phyloP scores from a whole-genome alignment of 768 basidiomycete species.

The Fomitopsis serialis region DNA sequence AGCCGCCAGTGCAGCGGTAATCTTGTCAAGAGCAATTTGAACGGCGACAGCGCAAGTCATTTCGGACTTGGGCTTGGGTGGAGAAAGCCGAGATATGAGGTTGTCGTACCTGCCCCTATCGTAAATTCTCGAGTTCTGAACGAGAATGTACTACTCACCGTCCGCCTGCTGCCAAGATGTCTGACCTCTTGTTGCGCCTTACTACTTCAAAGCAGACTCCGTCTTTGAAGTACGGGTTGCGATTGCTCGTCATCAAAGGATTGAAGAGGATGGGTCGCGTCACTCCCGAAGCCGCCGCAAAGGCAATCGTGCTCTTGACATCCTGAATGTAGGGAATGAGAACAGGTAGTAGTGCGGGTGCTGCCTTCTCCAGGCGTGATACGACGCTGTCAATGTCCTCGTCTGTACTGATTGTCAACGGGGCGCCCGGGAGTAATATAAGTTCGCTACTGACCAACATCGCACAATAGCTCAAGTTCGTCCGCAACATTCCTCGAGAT shows the following conservation, averaged over 20 bases:
- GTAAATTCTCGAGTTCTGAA: too few species aligned
- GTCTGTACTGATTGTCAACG: slow-evolving; percentile 32
- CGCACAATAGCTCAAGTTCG: slow-evolving; percentile 66
- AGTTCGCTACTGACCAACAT: slow-evolving; percentile 42
- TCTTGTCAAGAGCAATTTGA: slow-evolving; percentile 77
- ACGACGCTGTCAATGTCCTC: slow-evolving; percentile 57
- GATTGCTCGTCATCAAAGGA: slow-evolving; percentile 68
- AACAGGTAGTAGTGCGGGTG: slow-evolving; percentile 43
- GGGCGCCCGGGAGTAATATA: neutral
- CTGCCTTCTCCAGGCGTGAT: slow-evolving; percentile 52
- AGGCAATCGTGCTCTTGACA: slow-evolving; percentile 56
- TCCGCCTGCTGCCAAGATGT: slow-evolving; percentile 78
- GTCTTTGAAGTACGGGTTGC: slow-evolving; percentile 61
- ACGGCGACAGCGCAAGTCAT: slow-evolving; percentile 63
- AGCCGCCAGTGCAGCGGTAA: slow-evolving; percentile 60
- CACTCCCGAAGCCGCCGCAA: slow-evolving; percentile 58
- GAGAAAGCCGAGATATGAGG: slow-evolving; percentile 55
- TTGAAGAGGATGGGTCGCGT: slow-evolving; percentile 57
- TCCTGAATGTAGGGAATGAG: slow-evolving; percentile 53
- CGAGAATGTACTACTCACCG: slow-evolving; percentile 45
- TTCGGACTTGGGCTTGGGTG: slow-evolving; percentile 48
- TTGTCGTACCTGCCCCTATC: slow-evolving; percentile 75
- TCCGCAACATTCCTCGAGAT: slow-evolving; percentile 63
- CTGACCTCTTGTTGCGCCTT: slow-evolving; percentile 55
- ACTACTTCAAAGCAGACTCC: slow-evolving; percentile 77